Percentiles rank a stretch among this genome's conserved stretches.
Conservation (phyloP, 2,329 filamentous ascomycete genomes). For the Fusarium buharicum region DNA sequence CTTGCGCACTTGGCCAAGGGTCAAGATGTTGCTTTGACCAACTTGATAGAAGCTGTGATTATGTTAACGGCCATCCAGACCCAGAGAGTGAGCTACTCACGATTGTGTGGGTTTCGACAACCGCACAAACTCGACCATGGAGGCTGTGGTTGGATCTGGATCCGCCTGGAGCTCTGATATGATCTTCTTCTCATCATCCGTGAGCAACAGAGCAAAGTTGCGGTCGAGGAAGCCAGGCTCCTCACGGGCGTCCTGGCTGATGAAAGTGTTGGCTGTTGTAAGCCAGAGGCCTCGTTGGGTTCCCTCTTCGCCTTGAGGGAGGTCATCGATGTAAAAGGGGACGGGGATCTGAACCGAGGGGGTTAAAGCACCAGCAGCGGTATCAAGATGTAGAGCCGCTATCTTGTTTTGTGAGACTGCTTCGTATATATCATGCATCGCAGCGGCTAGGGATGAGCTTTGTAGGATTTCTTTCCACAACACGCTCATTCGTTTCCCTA, state of each 20-base stretch:
- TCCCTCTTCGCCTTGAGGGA: conserved; percentile 74
- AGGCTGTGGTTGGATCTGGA: conserved; percentile 77
- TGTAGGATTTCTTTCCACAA: conserved; percentile 78
- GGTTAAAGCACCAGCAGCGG: conserved; percentile 65
- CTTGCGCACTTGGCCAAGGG: conserved; percentile 82
- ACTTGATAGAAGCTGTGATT: conserved; percentile 71
- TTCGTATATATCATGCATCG: conserved; percentile 83
- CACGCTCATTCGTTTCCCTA: conserved; percentile 68
- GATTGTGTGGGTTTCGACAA: conserved; percentile 76
- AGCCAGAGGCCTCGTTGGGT: conserved; percentile 83
- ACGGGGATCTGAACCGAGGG: conserved; percentile 73
- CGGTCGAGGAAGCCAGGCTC: conserved; percentile 79
- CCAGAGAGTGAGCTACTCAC: conserved; percentile 50
- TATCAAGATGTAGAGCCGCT: conserved; percentile 81
- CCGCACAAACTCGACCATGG: conserved; percentile 83
- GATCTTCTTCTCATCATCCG: conserved; percentile 81
- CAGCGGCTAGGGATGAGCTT: conserved; percentile 81
- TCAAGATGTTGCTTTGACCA: conserved; percentile 75
- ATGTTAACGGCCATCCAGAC: neutral
- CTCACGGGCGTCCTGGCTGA: conserved; percentile 73
- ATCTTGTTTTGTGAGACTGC: conserved; percentile 87
- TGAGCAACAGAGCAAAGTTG: conserved; percentile 85
- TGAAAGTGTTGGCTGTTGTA: conserved; percentile 83
- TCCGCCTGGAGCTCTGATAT: conserved; percentile 80
- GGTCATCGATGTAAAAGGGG: conserved; percentile 76